Base-by-base conservation (phyloP, 306 rosid species). In the Mucuna pruriens region DNA sequence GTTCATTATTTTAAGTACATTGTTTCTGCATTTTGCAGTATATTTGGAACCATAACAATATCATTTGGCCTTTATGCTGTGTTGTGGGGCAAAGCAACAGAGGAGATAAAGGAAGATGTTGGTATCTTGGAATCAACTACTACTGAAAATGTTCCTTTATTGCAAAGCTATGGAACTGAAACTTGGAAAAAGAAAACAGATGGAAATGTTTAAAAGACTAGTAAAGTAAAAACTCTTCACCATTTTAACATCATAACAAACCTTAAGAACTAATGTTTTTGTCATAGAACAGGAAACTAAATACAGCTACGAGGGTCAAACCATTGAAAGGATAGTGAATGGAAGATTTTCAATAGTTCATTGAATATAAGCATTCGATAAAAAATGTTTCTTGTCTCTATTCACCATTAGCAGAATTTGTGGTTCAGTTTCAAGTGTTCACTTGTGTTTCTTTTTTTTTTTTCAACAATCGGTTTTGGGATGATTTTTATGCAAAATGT, bases 31-130 rank as follows among this genome's bases (percentile, higher is more conserved):
- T 79, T 75, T 33, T 78, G 62, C 88, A 93, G 97, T 87, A 60
- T 95, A 20, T 48, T 95, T 71, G 97, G 99, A 87, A 97, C 91
- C 38, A 73, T 84, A 39, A 88, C 89, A 34, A 87, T 95, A 79
- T 89, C 97, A 0, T 25, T 90, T 36, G 99, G 99, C 5, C 88
- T 95, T 85, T 95, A 93, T 49, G 89, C 87, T 5, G 95, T 95
- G 7, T 83, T 95, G 88, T 93, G 97, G 99, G 99, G 97, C 2
- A 93, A 95, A 86, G 49, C 85, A 67, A 90, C 77, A 80, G 98
- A 95, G 78, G 92, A 85, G 78, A 46, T 44, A 23, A 84, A 36
- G 22, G 87, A 84, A 67, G 87, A 45, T 49, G 82, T 20, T 73
- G 81, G 62, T 39, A 29, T 55, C 79, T 60, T 76, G 49, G 92